Base-by-base conservation (phyloP, 129 eudicot genomes). In the Gnaphalium uliginosum region DNA sequence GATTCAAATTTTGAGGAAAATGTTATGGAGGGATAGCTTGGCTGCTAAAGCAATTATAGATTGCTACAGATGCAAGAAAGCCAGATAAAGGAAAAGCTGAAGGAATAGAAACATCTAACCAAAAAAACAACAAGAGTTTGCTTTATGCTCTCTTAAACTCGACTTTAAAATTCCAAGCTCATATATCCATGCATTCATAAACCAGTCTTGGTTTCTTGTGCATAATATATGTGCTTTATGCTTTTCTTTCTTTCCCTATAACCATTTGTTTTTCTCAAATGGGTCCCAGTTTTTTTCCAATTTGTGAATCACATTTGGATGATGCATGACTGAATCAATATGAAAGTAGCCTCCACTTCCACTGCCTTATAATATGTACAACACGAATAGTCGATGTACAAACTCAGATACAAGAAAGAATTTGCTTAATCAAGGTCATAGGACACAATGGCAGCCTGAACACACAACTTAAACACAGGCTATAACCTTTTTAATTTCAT, bases 91-190 rank as follows among this genome's bases (percentile, higher is more conserved):
- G 57, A 68, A 76, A 85, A 81, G 83, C 59, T 73, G 22, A 73
- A 73, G 27, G 84, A 83, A 87, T 54, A 79, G 80, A 84, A 87
- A 78, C 82, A 68, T 30, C 79, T 56, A 73, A 59, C 63, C 48
- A 60, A 69, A 69, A 57, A 71, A 57, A 73, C 54, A 66, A 79
- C 81, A 81, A 81, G 84, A 27, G 54, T 27, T 87, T 89, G 86
- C 92, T 89, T 89, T 89, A 82, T 86, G 79, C 77, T 37, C 78
- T 79, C 68, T 68, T 76, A 69, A 54, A 75, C 81, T 60, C 67
- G 72, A 79, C 89, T 88, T 86, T 87, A 80, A 82, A 82, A 87
- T 79, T 80, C 89, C 86, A 83, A 87, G 87, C 96, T 85, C 96
- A 85, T 78, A 57, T 71, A 85, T 79, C 91, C 81, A 88, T 88